These are phyloP conservation scores for Biancaea sappan DNA, from an alignment of 306 rosid species.

Conservation along the genomic window DNA sequence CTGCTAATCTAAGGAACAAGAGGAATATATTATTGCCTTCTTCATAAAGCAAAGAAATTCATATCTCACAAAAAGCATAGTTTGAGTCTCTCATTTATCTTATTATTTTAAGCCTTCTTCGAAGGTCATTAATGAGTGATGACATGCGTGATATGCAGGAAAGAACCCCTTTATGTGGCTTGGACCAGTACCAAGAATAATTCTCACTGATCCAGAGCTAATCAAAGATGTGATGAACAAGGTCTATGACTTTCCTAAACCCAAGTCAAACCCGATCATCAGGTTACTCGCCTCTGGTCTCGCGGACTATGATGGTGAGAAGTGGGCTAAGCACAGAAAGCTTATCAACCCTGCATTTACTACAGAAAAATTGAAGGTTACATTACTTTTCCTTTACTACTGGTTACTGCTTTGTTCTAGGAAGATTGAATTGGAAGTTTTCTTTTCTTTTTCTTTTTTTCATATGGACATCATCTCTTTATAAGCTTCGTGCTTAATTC, in stretches of 20 bases:
- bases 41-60: not conserved
- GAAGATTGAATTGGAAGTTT: not conserved
- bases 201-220: slow-evolving; percentile 50
- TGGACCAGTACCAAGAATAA: slow-evolving; percentile 58
- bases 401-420: not conserved
- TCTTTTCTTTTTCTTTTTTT: not conserved
- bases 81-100: not conserved
- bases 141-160: slow-evolving; percentile 36
- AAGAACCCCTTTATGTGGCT: slow-evolving; percentile 48
- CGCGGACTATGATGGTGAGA: slow-evolving; percentile 39
- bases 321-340: slow-evolving; percentile 63
- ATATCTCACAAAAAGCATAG: not conserved
- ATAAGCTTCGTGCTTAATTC: not conserved
- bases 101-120: not conserved
- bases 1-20: no score
- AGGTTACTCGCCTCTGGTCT: slow-evolving; percentile 41
- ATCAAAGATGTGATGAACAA: slow-evolving; percentile 51
- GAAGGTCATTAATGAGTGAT: not conserved
- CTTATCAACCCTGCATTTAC: slow-evolving; percentile 59
- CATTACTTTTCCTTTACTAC: not conserved
- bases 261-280: slow-evolving; percentile 24
- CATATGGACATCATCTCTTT: not conserved
- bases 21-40: not conserved
- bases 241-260: slow-evolving; percentile 38
- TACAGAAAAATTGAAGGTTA: slow-evolving; percentile 61